Evolutionary conservation across 208 protist species (phyloP), one percentile per base, ranked within the genome.

Genomic region (Leishmania mexicana): DNA sequence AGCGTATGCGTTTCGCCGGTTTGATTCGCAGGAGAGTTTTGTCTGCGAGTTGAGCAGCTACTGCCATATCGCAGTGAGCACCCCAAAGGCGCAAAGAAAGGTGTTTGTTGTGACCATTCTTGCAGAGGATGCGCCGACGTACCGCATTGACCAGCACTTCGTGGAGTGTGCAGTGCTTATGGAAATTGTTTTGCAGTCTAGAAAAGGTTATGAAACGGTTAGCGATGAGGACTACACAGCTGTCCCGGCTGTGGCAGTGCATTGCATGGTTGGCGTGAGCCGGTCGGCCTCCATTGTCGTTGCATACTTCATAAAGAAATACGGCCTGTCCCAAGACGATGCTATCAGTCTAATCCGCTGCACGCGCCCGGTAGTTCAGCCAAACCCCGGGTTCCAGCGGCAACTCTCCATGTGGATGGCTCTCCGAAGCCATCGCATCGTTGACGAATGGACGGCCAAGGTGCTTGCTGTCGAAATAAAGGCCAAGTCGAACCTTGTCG

Each of bases 241-340:
- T 17, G 38, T 53, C 15, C 92, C 87, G 17, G 81, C 80, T 15
- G 91, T 97, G 15, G 85, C 83, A 35, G 93, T 95, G 17, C 91
- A 97, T 81, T 98, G 96, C 85, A 88, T 96, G 87, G 90, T 95
- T 40, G 96, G 96, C 31, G 95, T 98, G 42, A 96, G 92, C 80
- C 81, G 96, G 47, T 97, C 93, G 15, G 93, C 90, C 17, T 82
- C 94, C n/a, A 81, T 97, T 62, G 93, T 97, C 4, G 79, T 85
- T 19, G 96, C 96, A 4, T 98, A 97, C 81, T 64, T 98, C 10
- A 97, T 98, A 89, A 95, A 95, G 75, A 88, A 86, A 31, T 87
- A 80, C 17, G 62, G 73, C 0, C 85, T 92, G 24, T 88, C 87
- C 8, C 84, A 81, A 13, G 87, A 94, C 79, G 90, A 92, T 3